Conservation (phyloP, 1,284 basidiomycete genomes). For the Puccinia polysora region DNA sequence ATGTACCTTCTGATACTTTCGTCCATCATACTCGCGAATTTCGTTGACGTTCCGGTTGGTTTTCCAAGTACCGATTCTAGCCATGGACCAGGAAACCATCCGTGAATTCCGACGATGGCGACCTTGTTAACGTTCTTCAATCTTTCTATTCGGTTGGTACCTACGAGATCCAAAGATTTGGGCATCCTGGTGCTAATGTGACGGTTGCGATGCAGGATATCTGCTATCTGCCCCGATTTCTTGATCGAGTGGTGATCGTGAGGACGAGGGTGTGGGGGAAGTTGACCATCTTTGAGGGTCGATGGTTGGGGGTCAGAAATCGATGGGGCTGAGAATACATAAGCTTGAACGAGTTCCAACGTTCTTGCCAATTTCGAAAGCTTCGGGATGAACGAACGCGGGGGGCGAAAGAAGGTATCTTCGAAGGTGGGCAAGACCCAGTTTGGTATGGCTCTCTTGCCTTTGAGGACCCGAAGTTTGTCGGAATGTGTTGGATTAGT, state of each 20-base stretch:
- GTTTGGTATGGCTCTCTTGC: constrained; percentile 59
- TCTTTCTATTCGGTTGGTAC: constrained; percentile 52
- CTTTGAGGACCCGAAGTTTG: background rate
- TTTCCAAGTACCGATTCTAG: constrained; percentile 58
- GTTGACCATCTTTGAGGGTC: constrained; percentile 44
- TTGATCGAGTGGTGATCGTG: background rate
- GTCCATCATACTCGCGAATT: constrained; percentile 52
- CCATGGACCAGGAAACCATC: constrained; percentile 56
- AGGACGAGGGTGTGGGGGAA: constrained; percentile 29
- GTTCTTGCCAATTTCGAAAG: constrained; percentile 52
- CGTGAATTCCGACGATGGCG: constrained; percentile 72
- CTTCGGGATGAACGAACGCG: constrained; percentile 65
- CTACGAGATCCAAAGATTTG: constrained; percentile 62
- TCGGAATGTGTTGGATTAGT: background rate
- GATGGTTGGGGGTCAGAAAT: no score
- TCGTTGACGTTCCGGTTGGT: constrained; percentile 73
- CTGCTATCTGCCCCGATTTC: constrained; percentile 48
- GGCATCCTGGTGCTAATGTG: constrained; percentile 44
- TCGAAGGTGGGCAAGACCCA: constrained; percentile 82
- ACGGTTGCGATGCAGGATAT: constrained; percentile 28
- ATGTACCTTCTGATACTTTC: constrained; percentile 49
- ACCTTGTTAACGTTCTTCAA: constrained; percentile 62
- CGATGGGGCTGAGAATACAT: constrained; percentile 53
- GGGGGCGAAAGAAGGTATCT: constrained; percentile 74
- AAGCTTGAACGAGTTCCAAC: constrained; percentile 52